A percentile compares a stretch with the other conserved stretches of the same genome.
These are phyloP conservation scores for Trichoderma atroviride DNA, from an alignment of 2,329 filamentous ascomycete species.

Conservation along the genomic window DNA sequence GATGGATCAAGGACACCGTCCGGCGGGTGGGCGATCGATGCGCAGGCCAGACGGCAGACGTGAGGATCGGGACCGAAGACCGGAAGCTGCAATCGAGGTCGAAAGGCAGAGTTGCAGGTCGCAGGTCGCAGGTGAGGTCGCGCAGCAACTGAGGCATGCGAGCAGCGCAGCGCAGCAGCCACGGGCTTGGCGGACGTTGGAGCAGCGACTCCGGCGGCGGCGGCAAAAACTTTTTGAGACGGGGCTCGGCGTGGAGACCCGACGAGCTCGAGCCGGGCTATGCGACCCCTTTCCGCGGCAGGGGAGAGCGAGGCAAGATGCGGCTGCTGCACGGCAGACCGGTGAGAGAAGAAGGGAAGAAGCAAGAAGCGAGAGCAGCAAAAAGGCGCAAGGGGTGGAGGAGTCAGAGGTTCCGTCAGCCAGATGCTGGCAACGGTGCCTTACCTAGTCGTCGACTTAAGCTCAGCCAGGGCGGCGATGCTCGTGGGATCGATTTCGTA, in stretches of 20 bases:
- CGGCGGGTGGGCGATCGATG: constrained; percentile 21
- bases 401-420: not conserved
- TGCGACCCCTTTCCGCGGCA: constrained; percentile 16
- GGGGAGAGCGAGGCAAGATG: not conserved
- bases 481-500: constrained; percentile 9
- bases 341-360: constrained; percentile 1
- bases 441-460: constrained; percentile 25
- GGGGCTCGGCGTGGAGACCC: not conserved
- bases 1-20: constrained; percentile 25
- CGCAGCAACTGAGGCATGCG: constrained; percentile 43
- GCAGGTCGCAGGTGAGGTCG: constrained; percentile 31
- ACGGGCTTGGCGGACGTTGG: constrained; percentile 28
- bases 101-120: not conserved
- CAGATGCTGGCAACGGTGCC: not conserved
- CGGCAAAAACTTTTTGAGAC: not conserved
- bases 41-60: constrained; percentile 21
- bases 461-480: constrained; percentile 5
- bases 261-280: not conserved
- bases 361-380: not conserved
- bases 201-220: constrained; percentile 21
- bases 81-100: not conserved
- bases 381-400: constrained; percentile 26
- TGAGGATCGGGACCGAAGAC: constrained; percentile 16
- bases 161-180: constrained; percentile 29
- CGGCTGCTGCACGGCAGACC: constrained; percentile 9